Evolutionary conservation across 768 basidiomycete genomes (phyloP).

Genomic region (Filobasidium wieringae): DNA sequence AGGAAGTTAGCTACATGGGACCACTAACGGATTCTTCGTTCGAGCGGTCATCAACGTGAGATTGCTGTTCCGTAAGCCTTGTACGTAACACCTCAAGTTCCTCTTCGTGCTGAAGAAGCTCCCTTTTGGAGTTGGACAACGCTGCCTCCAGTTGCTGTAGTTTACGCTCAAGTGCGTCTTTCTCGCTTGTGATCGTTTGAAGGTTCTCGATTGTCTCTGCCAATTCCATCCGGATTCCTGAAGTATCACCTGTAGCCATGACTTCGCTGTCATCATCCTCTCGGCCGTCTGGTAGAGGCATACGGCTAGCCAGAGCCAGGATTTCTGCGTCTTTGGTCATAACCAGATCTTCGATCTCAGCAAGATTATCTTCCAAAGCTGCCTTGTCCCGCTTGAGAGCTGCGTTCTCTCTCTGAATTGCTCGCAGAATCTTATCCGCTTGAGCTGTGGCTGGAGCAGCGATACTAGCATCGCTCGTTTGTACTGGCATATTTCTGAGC

Average conservation of each 20-base stretch:
- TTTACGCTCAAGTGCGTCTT: background rate
- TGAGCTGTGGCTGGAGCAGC: background rate
- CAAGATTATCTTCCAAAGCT: conserved; percentile 19
- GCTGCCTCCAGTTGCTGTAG: background rate
- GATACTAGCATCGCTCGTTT: background rate
- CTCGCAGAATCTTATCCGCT: conserved; percentile 4
- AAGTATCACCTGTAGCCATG: background rate
- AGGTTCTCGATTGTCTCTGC: background rate
- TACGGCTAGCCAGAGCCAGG: conserved; percentile 11
- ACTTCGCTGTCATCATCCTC: background rate
- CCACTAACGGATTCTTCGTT: no score
- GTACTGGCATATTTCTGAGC: conserved; percentile 2
- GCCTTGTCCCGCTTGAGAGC: conserved; percentile 20
- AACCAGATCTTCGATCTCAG: conserved; percentile 22
- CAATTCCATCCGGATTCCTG: background rate
- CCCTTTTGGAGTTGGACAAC: background rate
- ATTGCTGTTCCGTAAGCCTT: no score
- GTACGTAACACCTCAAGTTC: no score
- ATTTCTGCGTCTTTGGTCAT: conserved; percentile 29
- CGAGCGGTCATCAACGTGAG: no score
- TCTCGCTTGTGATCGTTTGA: background rate
- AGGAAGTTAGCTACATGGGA: no score
- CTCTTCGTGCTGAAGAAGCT: no score
- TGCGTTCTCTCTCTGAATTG: conserved; percentile 21
- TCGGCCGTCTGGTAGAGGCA: conserved; percentile 16